A percentile compares a stretch with the other conserved stretches of the same genome.
These are phyloP conservation scores for Fusarium sterilihyphosum DNA, from an alignment of 2,329 filamentous ascomycete species.

Conservation along the genomic window DNA sequence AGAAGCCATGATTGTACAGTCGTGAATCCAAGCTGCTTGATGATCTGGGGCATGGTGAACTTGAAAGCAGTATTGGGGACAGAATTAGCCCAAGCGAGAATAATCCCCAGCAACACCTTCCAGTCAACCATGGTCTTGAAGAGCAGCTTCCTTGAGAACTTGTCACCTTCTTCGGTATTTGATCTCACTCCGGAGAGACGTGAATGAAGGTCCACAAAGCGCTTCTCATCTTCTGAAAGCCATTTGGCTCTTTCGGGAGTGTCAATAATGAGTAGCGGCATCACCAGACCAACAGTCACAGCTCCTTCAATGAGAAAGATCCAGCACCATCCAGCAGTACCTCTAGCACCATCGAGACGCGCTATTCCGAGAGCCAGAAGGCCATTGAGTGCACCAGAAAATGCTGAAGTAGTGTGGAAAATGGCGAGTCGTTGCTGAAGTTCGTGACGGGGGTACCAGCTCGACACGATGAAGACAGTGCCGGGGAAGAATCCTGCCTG, in stretches of 20 bases:
- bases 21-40: conserved; percentile 52
- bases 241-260: conserved; percentile 47
- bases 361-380: conserved; percentile 57
- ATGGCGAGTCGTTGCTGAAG: conserved; percentile 45
- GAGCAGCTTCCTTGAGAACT: conserved; percentile 42
- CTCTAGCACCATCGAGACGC: conserved; percentile 54
- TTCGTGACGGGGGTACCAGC: conserved; percentile 47
- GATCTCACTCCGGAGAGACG: conserved; percentile 45
- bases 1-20: conserved; percentile 42
- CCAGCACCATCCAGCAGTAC: conserved; percentile 59
- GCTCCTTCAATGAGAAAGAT: conserved; percentile 65
- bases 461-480: conserved; percentile 43
- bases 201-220: conserved; percentile 37
- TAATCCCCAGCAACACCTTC: conserved; percentile 49
- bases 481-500: conserved; percentile 53
- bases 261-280: conserved; percentile 54
- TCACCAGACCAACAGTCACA: conserved; percentile 48
- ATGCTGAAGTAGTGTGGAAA: conserved; percentile 49
- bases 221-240: conserved; percentile 52
- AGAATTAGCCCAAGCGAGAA: conserved; percentile 48
- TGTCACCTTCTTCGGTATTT: conserved; percentile 38
- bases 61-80: conserved; percentile 39
- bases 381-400: conserved; percentile 56
- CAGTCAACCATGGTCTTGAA: conserved; percentile 52
- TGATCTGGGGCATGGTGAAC: conserved; percentile 50